A percentile compares a stretch with the other conserved stretches of the same genome.
These are phyloP conservation scores for Vaccinium corymbosum DNA, from an alignment of 148 eudicot species.

Conservation along the genomic window DNA sequence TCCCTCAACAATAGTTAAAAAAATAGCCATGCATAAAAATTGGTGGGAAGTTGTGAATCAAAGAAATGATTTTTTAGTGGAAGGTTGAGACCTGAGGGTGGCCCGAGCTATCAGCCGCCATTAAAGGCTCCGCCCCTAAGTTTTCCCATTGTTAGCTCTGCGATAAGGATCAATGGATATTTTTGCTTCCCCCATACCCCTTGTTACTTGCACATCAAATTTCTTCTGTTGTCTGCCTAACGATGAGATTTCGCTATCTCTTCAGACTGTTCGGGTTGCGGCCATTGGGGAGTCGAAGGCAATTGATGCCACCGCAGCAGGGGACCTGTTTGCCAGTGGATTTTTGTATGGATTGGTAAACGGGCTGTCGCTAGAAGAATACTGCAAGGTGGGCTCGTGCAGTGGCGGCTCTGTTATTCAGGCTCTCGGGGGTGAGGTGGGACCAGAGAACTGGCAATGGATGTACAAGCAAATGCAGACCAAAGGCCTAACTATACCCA, in stretches of 20 bases:
- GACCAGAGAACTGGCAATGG: constrained; percentile 87
- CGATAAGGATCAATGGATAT: no score
- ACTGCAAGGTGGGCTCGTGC: constrained; percentile 84
- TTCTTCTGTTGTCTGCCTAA: not conserved
- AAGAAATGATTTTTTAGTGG: no score
- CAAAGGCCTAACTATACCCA: constrained; percentile 67
- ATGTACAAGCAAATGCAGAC: constrained; percentile 87
- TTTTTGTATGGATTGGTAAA: constrained; percentile 83
- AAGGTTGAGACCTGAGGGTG: no score
- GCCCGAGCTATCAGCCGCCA: no score
- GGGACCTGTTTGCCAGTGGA: constrained; percentile 94
- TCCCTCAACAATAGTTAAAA: no score
- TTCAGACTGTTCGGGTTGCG: constrained; percentile 63
- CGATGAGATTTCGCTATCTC: not conserved
- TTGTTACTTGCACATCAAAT: not conserved
- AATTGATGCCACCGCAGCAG: constrained; percentile 91
- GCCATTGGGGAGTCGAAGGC: constrained; percentile 78
- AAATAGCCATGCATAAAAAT: no score
- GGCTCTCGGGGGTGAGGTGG: constrained; percentile 86
- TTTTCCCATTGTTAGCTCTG: no score
- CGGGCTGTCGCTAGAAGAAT: constrained; percentile 77
- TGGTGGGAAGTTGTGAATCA: no score
- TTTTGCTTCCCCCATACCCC: not conserved
- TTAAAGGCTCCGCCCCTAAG: no score
- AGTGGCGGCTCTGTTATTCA: constrained; percentile 94